A percentile compares a stretch with the other conserved stretches of the same genome.
These are phyloP conservation scores for Pseudogymnoascus sp. DNA, from an alignment of 2,329 filamentous ascomycete species.

Conservation along the genomic window DNA sequence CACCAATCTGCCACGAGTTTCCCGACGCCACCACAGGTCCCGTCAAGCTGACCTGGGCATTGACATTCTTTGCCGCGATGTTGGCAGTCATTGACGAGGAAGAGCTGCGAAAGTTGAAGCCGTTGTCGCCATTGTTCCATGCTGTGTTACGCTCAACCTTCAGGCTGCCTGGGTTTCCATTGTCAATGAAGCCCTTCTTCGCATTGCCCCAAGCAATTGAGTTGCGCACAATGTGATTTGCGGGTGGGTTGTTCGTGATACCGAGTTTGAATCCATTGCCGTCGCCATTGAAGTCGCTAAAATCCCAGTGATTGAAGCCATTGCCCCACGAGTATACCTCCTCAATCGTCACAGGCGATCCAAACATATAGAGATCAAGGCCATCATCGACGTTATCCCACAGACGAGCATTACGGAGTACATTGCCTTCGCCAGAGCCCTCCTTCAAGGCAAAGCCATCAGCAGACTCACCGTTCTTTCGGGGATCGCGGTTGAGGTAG, in stretches of 20 bases:
- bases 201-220: slow-evolving; percentile 37
- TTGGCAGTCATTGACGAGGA: slow-evolving; percentile 31
- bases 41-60: slow-evolving; percentile 22
- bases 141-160: slow-evolving; percentile 36
- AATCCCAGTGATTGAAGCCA: slow-evolving; percentile 37
- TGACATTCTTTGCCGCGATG: slow-evolving; percentile 30
- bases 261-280: slow-evolving; percentile 42
- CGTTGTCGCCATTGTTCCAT: slow-evolving; percentile 36
- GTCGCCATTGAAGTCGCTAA: slow-evolving; percentile 35
- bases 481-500: slow-evolving; percentile 37
- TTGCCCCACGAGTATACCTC: slow-evolving; percentile 40
- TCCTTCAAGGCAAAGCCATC: slow-evolving; percentile 42
- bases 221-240: slow-evolving; percentile 37
- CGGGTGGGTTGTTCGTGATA: slow-evolving; percentile 29
- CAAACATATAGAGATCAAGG: slow-evolving; percentile 36
- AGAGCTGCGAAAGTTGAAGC: slow-evolving; percentile 31
- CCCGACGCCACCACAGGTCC: slow-evolving; percentile 25
- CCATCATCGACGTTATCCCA: slow-evolving; percentile 45
- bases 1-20: slow-evolving; percentile 35
- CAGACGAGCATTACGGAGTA: slow-evolving; percentile 36
- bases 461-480: slow-evolving; percentile 43
- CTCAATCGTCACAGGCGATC: slow-evolving; percentile 34
- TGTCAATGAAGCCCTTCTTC: slow-evolving; percentile 39
- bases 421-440: slow-evolving; percentile 37
- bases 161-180: slow-evolving; percentile 34